Evolutionary conservation across 208 protist species (phyloP).

Genomic region (Acanthamoeba royreba): DNA sequence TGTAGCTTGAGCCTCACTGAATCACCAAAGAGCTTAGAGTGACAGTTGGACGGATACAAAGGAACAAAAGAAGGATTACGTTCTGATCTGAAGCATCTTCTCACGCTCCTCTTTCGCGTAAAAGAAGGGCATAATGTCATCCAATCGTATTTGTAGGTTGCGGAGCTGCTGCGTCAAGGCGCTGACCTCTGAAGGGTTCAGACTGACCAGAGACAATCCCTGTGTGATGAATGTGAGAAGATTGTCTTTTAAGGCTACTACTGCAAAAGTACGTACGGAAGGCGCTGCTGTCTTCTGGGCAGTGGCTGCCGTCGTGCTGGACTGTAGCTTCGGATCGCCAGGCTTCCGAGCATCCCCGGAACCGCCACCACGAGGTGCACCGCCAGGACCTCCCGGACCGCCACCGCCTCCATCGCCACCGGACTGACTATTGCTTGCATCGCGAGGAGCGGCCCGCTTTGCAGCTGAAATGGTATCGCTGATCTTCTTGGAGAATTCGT

Average conservation of each 20-base stretch:
- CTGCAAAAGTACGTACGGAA: background rate
- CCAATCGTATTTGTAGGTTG: background rate
- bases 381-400: background rate
- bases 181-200: background rate
- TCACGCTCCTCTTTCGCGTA: background rate
- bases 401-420: background rate
- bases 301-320: too few species aligned
- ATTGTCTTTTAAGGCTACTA: too few species aligned
- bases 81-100: background rate
- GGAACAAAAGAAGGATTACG: background rate
- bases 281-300: background rate
- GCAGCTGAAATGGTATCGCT: background rate
- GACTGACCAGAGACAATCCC: background rate
- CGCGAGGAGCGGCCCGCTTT: background rate
- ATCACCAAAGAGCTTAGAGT: too few species aligned
- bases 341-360: background rate
- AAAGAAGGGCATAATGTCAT: background rate
- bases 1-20: background rate
- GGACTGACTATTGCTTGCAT: background rate
- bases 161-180: background rate
- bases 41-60: background rate
- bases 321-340: background rate
- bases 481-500: background rate
- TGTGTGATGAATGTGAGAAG: too few species aligned
- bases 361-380: background rate